These are phyloP conservation scores for Monosporozyma unispora DNA, from an alignment of 805 yeast species.

Conservation along the genomic window DNA sequence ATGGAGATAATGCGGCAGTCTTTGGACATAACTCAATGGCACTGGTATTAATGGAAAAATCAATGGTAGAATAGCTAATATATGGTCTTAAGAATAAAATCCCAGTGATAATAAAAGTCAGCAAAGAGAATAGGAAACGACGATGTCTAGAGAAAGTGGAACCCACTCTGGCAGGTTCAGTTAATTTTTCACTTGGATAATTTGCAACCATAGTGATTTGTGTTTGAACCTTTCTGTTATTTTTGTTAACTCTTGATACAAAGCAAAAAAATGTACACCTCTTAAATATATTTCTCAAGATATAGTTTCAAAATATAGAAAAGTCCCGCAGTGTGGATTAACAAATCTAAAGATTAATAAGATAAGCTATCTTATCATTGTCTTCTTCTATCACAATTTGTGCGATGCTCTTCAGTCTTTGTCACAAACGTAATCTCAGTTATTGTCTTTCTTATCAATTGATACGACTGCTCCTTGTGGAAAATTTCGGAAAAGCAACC, in stretches of 20 bases:
- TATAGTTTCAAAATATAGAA: too few species aligned
- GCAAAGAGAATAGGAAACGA: not conserved
- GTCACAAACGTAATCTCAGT: too few species aligned
- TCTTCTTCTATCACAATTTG: too few species aligned
- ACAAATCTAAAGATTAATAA: not conserved
- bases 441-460: too few species aligned
- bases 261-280: too few species aligned
- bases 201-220: not conserved
- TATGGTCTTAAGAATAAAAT: not conserved
- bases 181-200: not conserved
- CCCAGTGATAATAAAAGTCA: not conserved
- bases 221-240: not conserved
- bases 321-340: not conserved
- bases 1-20: slow-evolving; percentile 20
- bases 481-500: too few species aligned
- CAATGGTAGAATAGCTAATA: not conserved
- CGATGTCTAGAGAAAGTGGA: not conserved
- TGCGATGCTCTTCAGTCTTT: too few species aligned
- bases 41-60: not conserved
- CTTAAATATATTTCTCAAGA: too few species aligned
- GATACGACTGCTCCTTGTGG: too few species aligned
- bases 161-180: not conserved
- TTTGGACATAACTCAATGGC: slow-evolving; percentile 10
- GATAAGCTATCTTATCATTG: too few species aligned
- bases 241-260: too few species aligned